Evolutionary conservation across 192 early-diverging fungal species (phyloP).

Genomic region (Allomyces macrogynus): DNA sequence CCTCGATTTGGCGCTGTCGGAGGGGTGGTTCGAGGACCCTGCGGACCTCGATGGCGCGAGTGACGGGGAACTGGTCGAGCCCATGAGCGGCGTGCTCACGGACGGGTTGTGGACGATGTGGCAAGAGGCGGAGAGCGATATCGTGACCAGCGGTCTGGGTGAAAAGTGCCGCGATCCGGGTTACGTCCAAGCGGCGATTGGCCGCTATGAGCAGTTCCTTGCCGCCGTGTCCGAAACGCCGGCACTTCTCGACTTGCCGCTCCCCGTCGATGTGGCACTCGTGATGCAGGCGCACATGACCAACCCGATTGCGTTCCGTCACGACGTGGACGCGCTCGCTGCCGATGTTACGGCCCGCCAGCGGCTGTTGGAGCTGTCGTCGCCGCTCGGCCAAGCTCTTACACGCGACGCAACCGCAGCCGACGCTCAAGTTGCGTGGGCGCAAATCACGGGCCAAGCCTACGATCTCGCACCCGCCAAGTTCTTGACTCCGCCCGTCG

Average conservation of each 20-base stretch:
- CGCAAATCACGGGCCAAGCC: neutral
- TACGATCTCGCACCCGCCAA: neutral
- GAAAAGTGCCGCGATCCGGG: no score
- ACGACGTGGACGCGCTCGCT: neutral
- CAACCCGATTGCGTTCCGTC: neutral
- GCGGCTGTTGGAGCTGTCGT: neutral
- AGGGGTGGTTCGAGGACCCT: no score
- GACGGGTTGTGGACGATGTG: no score
- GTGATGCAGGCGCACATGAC: neutral
- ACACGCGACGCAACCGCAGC: neutral
- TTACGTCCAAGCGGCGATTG: neutral
- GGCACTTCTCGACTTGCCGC: neutral
- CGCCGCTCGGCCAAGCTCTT: neutral
- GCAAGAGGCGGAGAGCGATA: no score
- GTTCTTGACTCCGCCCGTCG: neutral
- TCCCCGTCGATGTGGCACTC: neutral
- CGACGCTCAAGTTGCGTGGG: neutral
- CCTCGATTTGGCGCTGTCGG: no score
- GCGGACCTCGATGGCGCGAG: no score
- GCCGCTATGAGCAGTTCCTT: neutral
- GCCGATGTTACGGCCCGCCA: no score
- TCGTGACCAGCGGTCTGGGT: no score
- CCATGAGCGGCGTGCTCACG: no score
- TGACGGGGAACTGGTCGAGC: no score
- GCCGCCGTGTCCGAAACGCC: neutral